Base-by-base conservation (phyloP, 768 basidiomycete species). In the Pisolithus tinctorius region DNA sequence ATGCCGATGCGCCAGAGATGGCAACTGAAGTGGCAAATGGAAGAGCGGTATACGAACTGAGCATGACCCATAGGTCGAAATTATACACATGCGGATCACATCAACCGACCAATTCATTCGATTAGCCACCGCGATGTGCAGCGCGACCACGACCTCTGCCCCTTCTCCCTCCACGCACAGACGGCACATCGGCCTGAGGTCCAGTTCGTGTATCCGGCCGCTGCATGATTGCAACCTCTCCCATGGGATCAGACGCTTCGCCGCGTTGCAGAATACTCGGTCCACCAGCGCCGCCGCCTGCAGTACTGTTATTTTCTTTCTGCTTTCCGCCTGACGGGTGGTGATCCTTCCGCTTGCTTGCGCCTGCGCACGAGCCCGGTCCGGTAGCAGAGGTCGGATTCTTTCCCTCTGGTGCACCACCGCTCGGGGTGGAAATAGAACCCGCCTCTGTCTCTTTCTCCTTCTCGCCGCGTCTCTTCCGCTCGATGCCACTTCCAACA, bases 391-490 rank as follows among this genome's bases (percentile, higher is more conserved):
- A 14, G 34, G 34, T 34, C 34, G 34, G 14, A 34, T 14, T 30
- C 27, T 45, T 45, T 7, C 26, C 43, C n/a, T 45, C 43, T 6
- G 43, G 4, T 26, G 43, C 13, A 6, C 17, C 7, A 4, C 41
- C 34, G 31, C 40, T 30, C 23, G 23, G 27, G 5, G 34, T 6
- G 3, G 46, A 16, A 11, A 25, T 27, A 14, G 43, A 6, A 13
- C 38, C 40, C 17, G 45, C 37, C 11, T 63, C 61, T 37, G 60
- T 64, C 7, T 65, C 65, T 54, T 60, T 70, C 58, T 71, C 73
- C 30, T 37, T 47, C 45, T 47, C 45, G n/a, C 31, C 20, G 20
- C 65, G 66, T 36, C 56, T 60, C 60, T 69, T 73, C 17, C 69
- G 63, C 25, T 74, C 69, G 31, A 61, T 55, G 10, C 62, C 58